Evolutionary conservation across 2,329 filamentous ascomycete species (phyloP), one percentile per base, ranked within the genome.

Genomic region (Cladophialophora bantiana): DNA sequence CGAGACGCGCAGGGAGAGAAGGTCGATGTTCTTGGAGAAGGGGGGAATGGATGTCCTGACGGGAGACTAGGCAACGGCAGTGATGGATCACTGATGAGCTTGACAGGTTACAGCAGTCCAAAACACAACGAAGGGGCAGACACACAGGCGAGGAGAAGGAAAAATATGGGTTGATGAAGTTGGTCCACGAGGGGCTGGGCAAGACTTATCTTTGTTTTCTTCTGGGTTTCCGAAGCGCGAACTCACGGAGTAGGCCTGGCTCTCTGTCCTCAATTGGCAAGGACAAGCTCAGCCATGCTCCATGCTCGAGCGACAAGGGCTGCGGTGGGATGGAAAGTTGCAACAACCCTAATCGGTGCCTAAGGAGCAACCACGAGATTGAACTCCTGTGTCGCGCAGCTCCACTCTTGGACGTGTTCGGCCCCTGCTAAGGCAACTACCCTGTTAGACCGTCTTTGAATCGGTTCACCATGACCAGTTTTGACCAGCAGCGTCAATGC

Each of bases 201-300:
- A 50, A 40, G 26, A 45, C 61, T 63, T 63, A 63, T 63, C 52
- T 53, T 63, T 56, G 36, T 62, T 62, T 34, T 34, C 7, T 9
- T 9, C 10, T 55, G 26, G 26, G 2, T 26, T 2, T 26, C 26
- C 57, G 38, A 48, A 20, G 57, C 38, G 57, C 57, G 57, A 59
- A 34, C 40, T 18, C 32, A 59, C 57, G 57, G 57, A 50, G 36
- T 26, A 54, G 2, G 2, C 18, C 5, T 32, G 20, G 15, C 50
- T 32, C 50, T 26, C 26, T 26, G 26, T 26, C 26, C 7, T 31
- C 20, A 31, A 32, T 34, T 4, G 13, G 15, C 32, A 1, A 54
- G 10, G 13, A 7, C 32, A 1, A 54, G 7, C 50, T 31, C 50
- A 34, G 32, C 13, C 52, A 55, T 55, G 52, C 9, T n/a, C 26